These are phyloP conservation scores for Botryobasidium botryosum DNA, from an alignment of 768 basidiomycete genomes.

Conservation along the genomic window DNA sequence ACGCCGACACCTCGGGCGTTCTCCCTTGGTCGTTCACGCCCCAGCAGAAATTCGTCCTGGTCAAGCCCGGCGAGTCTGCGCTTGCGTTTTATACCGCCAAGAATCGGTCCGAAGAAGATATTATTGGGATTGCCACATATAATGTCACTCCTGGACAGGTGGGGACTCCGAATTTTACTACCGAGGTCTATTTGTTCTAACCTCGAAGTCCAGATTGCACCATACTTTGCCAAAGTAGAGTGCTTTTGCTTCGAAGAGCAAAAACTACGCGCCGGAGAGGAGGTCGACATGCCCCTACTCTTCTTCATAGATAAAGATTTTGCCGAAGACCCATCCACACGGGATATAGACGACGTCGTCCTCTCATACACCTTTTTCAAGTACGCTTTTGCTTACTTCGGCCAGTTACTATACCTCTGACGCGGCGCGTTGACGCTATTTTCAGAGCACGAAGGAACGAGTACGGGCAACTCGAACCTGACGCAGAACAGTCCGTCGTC, in stretches of 20 bases:
- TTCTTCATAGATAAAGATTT: conserved; percentile 99
- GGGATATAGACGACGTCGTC: conserved; percentile 78
- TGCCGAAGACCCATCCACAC: conserved; percentile 78
- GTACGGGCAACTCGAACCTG: conserved; percentile 77
- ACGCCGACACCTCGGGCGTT: conserved; percentile 76
- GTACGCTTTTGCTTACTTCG: conserved; percentile 35
- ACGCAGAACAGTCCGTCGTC: conserved; percentile 33
- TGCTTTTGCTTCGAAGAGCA: conserved; percentile 99
- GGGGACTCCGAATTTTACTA: conserved; percentile 17
- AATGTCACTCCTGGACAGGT: conserved; percentile 98
- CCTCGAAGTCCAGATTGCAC: conserved; percentile 50
- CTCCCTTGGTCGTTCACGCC: conserved; percentile 90
- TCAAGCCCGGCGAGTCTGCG: conserved; percentile 89
- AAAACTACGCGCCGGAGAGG: conserved; percentile 81
- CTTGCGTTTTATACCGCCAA: conserved; percentile 91
- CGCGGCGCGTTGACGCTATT: not conserved
- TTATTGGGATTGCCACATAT: conserved; percentile 97
- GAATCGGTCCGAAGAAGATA: conserved; percentile 68
- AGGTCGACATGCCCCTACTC: conserved; percentile 93
- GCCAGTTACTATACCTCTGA: conserved; percentile 1
- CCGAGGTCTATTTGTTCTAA: not conserved
- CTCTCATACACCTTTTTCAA: conserved; percentile 97
- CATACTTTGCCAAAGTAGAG: conserved; percentile 98
- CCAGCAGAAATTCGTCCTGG: conserved; percentile 75
- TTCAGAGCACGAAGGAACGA: conserved; percentile 70